phyloP scores from a whole-genome alignment of 441 rosid species.

The Mallotus japonicus region DNA sequence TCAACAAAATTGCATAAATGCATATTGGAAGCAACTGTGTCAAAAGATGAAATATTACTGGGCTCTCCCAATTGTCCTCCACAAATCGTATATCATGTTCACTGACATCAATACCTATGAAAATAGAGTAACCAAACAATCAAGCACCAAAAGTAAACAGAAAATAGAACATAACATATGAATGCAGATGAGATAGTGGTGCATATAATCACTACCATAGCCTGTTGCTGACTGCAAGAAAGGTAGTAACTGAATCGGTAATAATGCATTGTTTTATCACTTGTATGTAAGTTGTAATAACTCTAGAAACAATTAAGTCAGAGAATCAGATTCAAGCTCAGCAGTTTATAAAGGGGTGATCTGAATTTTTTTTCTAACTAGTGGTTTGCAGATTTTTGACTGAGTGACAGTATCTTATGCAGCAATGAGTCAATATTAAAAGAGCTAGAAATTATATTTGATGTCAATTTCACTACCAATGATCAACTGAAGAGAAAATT shows the following conservation, averaged over 20 bases:
- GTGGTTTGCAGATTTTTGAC: background rate
- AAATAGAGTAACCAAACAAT: constrained; percentile 17
- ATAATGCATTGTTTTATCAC: background rate
- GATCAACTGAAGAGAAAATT: background rate
- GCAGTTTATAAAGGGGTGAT: background rate
- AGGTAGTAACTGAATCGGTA: background rate
- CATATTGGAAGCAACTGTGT: background rate
- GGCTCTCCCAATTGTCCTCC: constrained; percentile 99
- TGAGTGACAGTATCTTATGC: background rate
- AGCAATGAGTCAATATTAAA: background rate
- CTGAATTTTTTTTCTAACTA: background rate
- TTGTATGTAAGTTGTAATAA: background rate
- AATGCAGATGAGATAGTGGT: constrained; percentile 1
- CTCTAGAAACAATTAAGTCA: background rate
- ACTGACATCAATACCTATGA: constrained; percentile 78
- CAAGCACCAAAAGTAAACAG: constrained; percentile 20
- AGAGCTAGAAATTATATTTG: background rate
- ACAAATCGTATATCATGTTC: constrained; percentile 92
- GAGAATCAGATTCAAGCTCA: background rate
- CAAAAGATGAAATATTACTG: constrained; percentile 49
- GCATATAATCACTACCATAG: background rate
- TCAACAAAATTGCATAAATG: constrained; percentile 15
- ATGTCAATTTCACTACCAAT: background rate
- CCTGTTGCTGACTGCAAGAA: background rate
- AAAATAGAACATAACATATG: background rate